Evolutionary conservation across 768 basidiomycete species (phyloP).

Genomic region (Podaxis sp.): DNA sequence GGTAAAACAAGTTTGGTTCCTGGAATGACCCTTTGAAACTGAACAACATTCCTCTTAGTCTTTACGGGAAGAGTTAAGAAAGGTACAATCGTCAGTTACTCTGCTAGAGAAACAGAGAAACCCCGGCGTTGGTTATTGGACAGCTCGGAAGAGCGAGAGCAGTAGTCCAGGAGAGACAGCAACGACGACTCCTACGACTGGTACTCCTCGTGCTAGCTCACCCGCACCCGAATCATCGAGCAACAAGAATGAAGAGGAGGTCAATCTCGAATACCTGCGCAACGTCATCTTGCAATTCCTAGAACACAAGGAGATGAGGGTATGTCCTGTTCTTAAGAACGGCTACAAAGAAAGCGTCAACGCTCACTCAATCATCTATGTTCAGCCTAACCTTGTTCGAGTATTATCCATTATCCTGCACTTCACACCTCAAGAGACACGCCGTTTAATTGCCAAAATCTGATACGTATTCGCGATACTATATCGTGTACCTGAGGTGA

Average conservation of each 20-base stretch:
- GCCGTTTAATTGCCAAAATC: conserved; percentile 85
- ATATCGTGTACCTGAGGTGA: conserved; percentile 3
- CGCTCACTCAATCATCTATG: background rate
- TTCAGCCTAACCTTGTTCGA: conserved; percentile 83
- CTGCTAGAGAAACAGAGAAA: conserved; percentile 87
- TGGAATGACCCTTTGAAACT: background rate
- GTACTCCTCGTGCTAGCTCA: conserved; percentile 29
- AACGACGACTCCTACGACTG: conserved; percentile 30
- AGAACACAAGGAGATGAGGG: conserved; percentile 98
- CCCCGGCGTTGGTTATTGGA: conserved; percentile 95
- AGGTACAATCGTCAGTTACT: conserved; percentile 91
- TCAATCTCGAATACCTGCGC: conserved; percentile 92
- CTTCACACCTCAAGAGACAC: conserved; percentile 93
- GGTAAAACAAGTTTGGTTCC: conserved; percentile 33
- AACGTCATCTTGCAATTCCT: conserved; percentile 97
- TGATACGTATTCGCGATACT: conserved; percentile 21
- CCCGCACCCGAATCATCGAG: conserved; percentile 28
- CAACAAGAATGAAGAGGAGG: conserved; percentile 73
- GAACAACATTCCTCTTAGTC: conserved; percentile 42
- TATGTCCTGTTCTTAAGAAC: conserved; percentile 33
- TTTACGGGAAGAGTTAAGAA: conserved; percentile 89
- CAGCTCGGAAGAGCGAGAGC: conserved; percentile 37
- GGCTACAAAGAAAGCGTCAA: background rate
- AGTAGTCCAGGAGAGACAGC: conserved; percentile 37
- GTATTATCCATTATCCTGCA: conserved; percentile 90